Evolutionary conservation across 2,329 filamentous ascomycete genomes (phyloP).

Genomic region (Colletotrichum viniferum): DNA sequence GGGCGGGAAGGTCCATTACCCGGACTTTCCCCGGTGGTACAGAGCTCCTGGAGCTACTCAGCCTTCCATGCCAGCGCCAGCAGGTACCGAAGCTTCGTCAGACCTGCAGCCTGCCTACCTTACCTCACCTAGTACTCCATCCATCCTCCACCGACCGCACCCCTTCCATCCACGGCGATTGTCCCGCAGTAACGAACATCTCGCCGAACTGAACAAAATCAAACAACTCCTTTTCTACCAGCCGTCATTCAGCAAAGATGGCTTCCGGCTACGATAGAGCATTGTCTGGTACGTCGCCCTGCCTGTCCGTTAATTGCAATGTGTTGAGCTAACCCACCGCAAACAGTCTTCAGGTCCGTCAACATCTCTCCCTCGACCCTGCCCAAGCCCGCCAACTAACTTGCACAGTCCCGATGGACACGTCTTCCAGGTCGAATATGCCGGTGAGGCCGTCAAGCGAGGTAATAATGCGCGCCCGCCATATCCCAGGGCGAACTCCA

Average conservation of each 20-base stretch:
- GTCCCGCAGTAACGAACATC: slow-evolving; percentile 4
- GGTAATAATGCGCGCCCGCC: slow-evolving; percentile 57
- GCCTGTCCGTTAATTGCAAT: slow-evolving; percentile 31
- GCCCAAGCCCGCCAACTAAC: slow-evolving; percentile 45
- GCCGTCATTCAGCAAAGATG: slow-evolving; percentile 50
- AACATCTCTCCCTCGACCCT: slow-evolving; percentile 11
- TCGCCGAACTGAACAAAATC: background rate
- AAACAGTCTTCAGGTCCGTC: slow-evolving; percentile 81
- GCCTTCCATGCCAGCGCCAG: slow-evolving; percentile 19
- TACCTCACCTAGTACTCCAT: slow-evolving; percentile 15
- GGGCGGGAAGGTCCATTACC: background rate
- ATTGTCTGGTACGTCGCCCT: slow-evolving; percentile 79
- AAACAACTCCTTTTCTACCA: background rate
- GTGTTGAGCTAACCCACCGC: slow-evolving; percentile 43
- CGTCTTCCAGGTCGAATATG: slow-evolving; percentile 99
- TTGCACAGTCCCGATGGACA: slow-evolving; percentile 90
- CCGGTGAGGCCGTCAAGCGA: slow-evolving; percentile 97
- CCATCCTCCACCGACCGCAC: slow-evolving; percentile 15
- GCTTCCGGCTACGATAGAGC: slow-evolving; percentile 98
- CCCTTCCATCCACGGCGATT: slow-evolving; percentile 14
- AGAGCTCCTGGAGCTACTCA: slow-evolving; percentile 24
- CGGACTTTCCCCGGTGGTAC: slow-evolving; percentile 17
- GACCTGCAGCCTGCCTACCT: slow-evolving; percentile 30
- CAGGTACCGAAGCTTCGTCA: slow-evolving; percentile 31
- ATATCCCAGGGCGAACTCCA: slow-evolving; percentile 23